Base-by-base conservation (phyloP, 371 early-diverging fungal genomes). In the Massospora cicadina region DNA sequence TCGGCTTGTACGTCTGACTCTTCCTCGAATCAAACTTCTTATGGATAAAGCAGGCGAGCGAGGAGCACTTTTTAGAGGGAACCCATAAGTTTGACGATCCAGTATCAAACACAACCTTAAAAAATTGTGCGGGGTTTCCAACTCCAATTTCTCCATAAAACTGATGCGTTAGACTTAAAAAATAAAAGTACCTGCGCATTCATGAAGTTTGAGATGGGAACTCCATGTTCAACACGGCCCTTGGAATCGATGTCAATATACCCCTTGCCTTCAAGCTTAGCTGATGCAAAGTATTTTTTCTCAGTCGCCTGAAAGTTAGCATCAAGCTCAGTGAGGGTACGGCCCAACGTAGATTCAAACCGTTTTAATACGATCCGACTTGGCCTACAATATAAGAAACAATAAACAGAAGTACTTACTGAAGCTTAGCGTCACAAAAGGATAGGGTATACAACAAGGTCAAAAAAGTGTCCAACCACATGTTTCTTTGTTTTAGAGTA, bases 1-100 rank as follows among this genome's bases (percentile, higher is more conserved):
- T 95, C 29, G 78, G 76, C 61, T 74, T 76, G 75, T 77, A 91
- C 0, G 89, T 81, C 2, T 68, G 69, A 13, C 89, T 88, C 70
- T 83, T 70, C 64, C 66, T 66, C 55, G 89, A 81, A 69, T 92
- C 87, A 74, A 81, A 98, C 13, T 88, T 84, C 33, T 77, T 67
- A 71, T 95, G 96, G 69, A 95, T 75, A 82, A 84, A 91, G 71
- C 98, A 98, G 5, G 96, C 91, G 69, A 96, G 90, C 1, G 91
- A 90, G 33, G 72, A 76, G 78, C 97, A 96, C 65, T 84, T 85
- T 0, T 86, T 89, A n/a, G 92, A 92, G 3, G 96, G 97, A 26
- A 98, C 94, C 96, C 96, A 94, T 31, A 94, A 81, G 71, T 95
- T 94, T 57, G 89, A 86, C 29, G 93, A 91, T 5, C 93, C 96